Conservation (phyloP, 2,329 filamentous ascomycete genomes). For the Fusarium sp. region DNA sequence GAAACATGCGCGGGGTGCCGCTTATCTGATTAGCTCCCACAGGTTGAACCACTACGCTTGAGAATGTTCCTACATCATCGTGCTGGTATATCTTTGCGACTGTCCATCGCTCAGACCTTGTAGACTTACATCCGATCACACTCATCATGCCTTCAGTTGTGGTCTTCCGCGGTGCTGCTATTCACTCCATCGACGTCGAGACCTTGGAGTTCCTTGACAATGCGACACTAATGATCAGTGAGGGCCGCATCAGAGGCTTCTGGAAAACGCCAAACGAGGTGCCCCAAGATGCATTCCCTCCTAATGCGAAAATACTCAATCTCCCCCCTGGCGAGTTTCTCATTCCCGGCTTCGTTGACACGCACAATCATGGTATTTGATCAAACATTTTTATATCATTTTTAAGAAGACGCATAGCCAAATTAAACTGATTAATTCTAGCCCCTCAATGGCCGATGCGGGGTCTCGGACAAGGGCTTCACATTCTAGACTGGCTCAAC, state of each 20-base stretch:
- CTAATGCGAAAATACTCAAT: rapidly evolving
- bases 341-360: constrained; percentile 73
- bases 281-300: background rate
- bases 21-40: too few relatives aligned
- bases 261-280: constrained; percentile 5
- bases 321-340: constrained; percentile 2
- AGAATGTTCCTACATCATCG: too few relatives aligned
- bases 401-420: too few relatives aligned
- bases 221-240: constrained; percentile 7
- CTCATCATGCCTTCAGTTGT: background rate
- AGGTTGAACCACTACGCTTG: too few relatives aligned
- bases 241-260: constrained; percentile 9
- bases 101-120: too few relatives aligned
- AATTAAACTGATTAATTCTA: too few relatives aligned
- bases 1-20: too few relatives aligned
- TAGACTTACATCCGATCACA: rapidly evolving
- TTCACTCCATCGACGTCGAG: constrained; percentile 1
- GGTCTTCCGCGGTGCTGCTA: constrained; percentile 9
- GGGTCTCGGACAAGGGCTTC: constrained; percentile 63
- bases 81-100: too few relatives aligned
- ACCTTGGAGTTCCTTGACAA: constrained; percentile 3
- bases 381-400: too few relatives aligned
- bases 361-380: constrained; percentile 70
- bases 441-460: constrained; percentile 67
- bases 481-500: constrained; percentile 73